Base-by-base conservation (phyloP, 345 rosid genomes). In the Gossypium bickii region DNA sequence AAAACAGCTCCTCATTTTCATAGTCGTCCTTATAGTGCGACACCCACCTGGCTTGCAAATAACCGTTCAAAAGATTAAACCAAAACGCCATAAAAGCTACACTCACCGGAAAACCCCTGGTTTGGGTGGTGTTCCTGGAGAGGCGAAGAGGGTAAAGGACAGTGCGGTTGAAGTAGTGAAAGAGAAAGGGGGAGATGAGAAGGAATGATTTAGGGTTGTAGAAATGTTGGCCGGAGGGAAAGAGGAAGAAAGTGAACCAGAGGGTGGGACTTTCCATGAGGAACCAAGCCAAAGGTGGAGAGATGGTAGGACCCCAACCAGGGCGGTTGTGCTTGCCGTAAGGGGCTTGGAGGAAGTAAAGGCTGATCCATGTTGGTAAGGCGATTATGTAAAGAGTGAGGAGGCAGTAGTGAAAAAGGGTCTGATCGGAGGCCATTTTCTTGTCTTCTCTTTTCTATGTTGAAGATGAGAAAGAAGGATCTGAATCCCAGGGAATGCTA, bases 271-370 rank as follows among this genome's bases (percentile, higher is more conserved):
- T 89, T 79, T 93, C 99, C 99, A 91, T 95, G 74, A 93, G 74
- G 79, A 92, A 87, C 99, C 99, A 96, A 53, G 98, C 98, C 58
- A 90, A 48, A 5, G 97, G 82, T 1, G 97, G 83, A 12, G 91
- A 77, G 43, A 96, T 58, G 70, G 89, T 81, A 65, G 97, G 97
- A 5, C 99, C 99, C 97, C 97, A 96, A 2, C 99, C 97, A 1
- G 88, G 76, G 17, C 97, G 97, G 76, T 78, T 77, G 88, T 96
- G 98, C 84, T 96, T 93, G 25, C 99, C 98, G 73, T 96, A 96
- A 3, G 98, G 94, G 58, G 97, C 97, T 78, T 90, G 92, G 76
- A 90, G 85, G 92, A 86, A 90, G 41, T 62, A 77, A 5, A 93
- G 88, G 77, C 84, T 61, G 75, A 90, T 51, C 87, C 79, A 90